Evolutionary conservation across 1,284 basidiomycete genomes (phyloP).

Genomic region (Vanrija pseudolonga): DNA sequence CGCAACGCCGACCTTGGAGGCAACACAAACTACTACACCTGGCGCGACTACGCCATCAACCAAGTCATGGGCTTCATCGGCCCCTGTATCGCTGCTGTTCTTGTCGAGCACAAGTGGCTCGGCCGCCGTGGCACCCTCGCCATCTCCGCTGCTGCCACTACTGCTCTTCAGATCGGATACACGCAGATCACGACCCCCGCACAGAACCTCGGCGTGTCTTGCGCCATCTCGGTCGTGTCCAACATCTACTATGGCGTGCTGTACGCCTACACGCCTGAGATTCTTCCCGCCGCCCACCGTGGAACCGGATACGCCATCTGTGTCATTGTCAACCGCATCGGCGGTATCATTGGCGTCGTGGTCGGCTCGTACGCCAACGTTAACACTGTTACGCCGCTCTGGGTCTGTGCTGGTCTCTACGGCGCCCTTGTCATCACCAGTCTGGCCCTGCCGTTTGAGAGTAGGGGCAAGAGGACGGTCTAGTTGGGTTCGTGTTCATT

Average conservation of each 20-base stretch:
- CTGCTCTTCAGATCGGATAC: conserved; percentile 61
- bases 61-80: conserved; percentile 58
- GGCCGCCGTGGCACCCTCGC: conserved; percentile 58
- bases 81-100: conserved; percentile 56
- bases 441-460: no score
- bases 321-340: conserved; percentile 57
- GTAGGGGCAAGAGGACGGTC: no score
- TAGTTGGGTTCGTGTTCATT: no score
- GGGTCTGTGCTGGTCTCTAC: no score
- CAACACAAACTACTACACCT: conserved; percentile 40
- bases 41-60: conserved; percentile 55
- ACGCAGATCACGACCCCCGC: conserved; percentile 39
- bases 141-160: conserved; percentile 55
- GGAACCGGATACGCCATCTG: conserved; percentile 64
- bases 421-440: no score
- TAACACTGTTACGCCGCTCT: conserved; percentile 36
- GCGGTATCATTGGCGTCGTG: conserved; percentile 50
- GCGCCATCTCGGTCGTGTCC: conserved; percentile 43
- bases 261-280: conserved; percentile 58
- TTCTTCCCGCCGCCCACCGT: conserved; percentile 62
- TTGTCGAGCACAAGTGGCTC: conserved; percentile 56
- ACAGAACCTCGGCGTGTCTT: no score
- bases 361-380: conserved; percentile 29
- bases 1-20: conserved; percentile 34
- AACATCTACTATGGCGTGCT: conserved; percentile 40